These are phyloP conservation scores for Puya raimondii DNA, from an alignment of 176 grass and related monocot species.

Conservation along the genomic window DNA sequence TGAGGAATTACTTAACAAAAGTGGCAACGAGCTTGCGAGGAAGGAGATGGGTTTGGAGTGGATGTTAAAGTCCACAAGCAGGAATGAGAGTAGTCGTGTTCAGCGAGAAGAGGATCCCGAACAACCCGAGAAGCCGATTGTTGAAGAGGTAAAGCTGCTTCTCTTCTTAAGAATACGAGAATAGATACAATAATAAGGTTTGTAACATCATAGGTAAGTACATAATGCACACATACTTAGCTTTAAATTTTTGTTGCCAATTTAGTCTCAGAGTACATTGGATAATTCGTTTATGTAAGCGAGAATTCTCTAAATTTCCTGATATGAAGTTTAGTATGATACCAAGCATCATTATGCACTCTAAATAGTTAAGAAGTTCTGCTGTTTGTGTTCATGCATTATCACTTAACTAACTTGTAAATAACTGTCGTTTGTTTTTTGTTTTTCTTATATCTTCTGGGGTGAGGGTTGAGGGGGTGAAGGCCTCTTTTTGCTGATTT, in stretches of 20 bases:
- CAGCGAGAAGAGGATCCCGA: constrained; percentile 18
- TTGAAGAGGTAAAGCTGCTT: constrained; percentile 51
- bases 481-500: background rate
- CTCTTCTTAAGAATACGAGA: background rate
- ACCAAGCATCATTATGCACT: no score
- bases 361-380: no score
- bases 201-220: no score
- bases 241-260: background rate
- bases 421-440: background rate
- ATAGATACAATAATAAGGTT: background rate
- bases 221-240: background rate
- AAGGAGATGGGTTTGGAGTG: constrained; percentile 92
- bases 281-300: no score
- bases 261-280: no score
- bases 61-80: constrained; percentile 75
- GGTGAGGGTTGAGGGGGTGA: no score
- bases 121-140: constrained; percentile 13
- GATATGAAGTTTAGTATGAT: no score
- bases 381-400: background rate
- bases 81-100: constrained; percentile 21
- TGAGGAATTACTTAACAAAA: constrained; percentile 18
- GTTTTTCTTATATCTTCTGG: background rate
- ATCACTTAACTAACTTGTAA: background rate
- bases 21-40: constrained; percentile 45
- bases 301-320: no score